phyloP scores from a whole-genome alignment of 2,329 filamentous ascomycete genomes.

The Lecanicillium sp. region DNA sequence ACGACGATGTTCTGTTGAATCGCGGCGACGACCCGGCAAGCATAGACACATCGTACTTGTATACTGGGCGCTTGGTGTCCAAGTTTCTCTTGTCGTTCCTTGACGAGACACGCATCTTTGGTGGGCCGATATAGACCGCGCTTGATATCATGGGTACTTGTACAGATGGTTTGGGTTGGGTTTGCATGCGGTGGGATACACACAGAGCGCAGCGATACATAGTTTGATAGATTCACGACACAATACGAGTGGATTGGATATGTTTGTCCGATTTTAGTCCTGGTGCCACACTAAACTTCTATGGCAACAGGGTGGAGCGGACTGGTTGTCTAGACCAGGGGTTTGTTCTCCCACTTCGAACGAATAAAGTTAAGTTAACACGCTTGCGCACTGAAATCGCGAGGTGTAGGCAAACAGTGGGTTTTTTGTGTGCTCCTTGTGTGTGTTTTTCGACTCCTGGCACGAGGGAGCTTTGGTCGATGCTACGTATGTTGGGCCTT shows the following conservation, averaged over 20 bases:
- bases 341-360: constrained; percentile 57
- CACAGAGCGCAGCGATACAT: too few species aligned
- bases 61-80: constrained; percentile 44
- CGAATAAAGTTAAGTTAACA: constrained; percentile 50
- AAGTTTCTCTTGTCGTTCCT: constrained; percentile 49
- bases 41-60: constrained; percentile 39
- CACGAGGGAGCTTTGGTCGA: too few species aligned
- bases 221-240: constrained; percentile 3
- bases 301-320: constrained; percentile 58
- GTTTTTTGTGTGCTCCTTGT: constrained; percentile 15
- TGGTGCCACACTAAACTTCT: constrained; percentile 45
- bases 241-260: constrained; percentile 14
- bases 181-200: too few species aligned
- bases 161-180: too few species aligned
- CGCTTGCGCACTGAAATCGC: constrained; percentile 48
- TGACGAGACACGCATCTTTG: constrained; percentile 41
- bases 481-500: too few species aligned
- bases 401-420: constrained; percentile 57
- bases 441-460: too few species aligned
- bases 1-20: constrained; percentile 38
- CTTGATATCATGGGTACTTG: neutral
- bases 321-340: constrained; percentile 60
- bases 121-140: constrained; percentile 15
- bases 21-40: constrained; percentile 37
- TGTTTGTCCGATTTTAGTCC: constrained; percentile 60